These are phyloP conservation scores for Entamoeba histolytica DNA, from an alignment of 208 protist species.

Conservation along the genomic window DNA sequence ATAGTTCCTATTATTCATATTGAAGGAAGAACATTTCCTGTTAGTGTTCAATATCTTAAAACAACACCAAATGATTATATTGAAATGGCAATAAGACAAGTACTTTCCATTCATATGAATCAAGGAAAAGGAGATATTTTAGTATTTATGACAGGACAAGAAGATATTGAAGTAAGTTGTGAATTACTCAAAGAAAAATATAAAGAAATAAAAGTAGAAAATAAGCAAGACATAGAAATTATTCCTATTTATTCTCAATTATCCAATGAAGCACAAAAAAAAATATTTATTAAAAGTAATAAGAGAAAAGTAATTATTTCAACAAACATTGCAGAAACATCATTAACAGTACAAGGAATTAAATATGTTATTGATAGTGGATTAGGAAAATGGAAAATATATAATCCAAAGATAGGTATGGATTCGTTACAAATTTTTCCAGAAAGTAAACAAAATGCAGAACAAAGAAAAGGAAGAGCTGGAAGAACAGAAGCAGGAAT, in stretches of 20 bases:
- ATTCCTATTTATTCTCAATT: conserved; percentile 73
- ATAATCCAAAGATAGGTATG: conserved; percentile 49
- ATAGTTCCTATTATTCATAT: conserved; percentile 60
- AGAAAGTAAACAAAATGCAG: conserved; percentile 62
- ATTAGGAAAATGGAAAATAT: conserved; percentile 83
- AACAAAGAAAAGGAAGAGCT: conserved; percentile 90
- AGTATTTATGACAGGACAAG: conserved; percentile 97
- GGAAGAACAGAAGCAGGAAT: conserved; percentile 82
- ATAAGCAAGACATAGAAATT: background rate
- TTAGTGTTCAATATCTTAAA: background rate
- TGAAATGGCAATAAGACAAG: conserved; percentile 49
- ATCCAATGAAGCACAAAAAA: conserved; percentile 57
- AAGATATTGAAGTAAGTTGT: conserved; percentile 76
- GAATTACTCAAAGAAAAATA: conserved; percentile 21
- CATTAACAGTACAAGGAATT: conserved; percentile 84
- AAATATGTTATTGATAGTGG: conserved; percentile 70
- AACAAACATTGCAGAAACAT: conserved; percentile 98
- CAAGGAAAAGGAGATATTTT: conserved; percentile 84
- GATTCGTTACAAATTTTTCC: conserved; percentile 76
- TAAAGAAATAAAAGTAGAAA: background rate
- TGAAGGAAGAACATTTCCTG: conserved; percentile 42
- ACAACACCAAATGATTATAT: conserved; percentile 66
- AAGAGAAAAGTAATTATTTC: conserved; percentile 88
- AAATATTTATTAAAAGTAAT: conserved; percentile 49
- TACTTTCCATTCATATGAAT: conserved; percentile 34